A percentile compares a stretch with the other conserved stretches of the same genome.
Conservation (phyloP, 192 early-diverging fungal genomes). For the Coemansia sp. region DNA sequence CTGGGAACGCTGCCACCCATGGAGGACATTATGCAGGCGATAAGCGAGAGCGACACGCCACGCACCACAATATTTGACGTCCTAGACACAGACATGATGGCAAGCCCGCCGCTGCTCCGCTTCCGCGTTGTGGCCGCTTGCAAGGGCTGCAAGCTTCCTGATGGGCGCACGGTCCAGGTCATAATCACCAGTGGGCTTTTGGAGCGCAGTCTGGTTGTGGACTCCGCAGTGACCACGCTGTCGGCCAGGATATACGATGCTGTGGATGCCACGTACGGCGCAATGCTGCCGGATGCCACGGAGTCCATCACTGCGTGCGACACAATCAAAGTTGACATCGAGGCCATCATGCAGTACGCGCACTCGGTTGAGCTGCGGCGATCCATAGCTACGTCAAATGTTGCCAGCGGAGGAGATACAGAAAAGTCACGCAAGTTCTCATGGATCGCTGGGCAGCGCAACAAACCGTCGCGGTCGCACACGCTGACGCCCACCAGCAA, state of each 20-base stretch:
- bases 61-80: slow-evolving; percentile 47
- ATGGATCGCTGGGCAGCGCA: slow-evolving; percentile 34
- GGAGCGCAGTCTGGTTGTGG: slow-evolving; percentile 38
- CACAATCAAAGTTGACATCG: slow-evolving; percentile 28
- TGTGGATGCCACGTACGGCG: slow-evolving; percentile 19
- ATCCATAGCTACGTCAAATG: neutral
- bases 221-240: slow-evolving; percentile 47
- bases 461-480: neutral
- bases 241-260: slow-evolving; percentile 30
- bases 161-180: slow-evolving; percentile 23
- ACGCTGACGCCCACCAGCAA: slow-evolving; percentile 1
- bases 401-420: neutral
- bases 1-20: slow-evolving; percentile 47
- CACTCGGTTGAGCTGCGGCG: slow-evolving; percentile 29
- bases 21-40: slow-evolving; percentile 41
- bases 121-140: slow-evolving; percentile 14
- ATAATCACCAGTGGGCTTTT: slow-evolving; percentile 24
- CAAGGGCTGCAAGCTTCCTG: slow-evolving; percentile 18
- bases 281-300: slow-evolving; percentile 32
- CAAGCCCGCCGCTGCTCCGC: slow-evolving; percentile 19
- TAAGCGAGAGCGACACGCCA: slow-evolving; percentile 31
- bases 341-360: slow-evolving; percentile 41
- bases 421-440: slow-evolving; percentile 7
- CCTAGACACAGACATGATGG: slow-evolving; percentile 18
- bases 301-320: slow-evolving; percentile 23